phyloP scores from a whole-genome alignment of 2,329 filamentous ascomycete genomes.

The Aureobasidium mangrovei region DNA sequence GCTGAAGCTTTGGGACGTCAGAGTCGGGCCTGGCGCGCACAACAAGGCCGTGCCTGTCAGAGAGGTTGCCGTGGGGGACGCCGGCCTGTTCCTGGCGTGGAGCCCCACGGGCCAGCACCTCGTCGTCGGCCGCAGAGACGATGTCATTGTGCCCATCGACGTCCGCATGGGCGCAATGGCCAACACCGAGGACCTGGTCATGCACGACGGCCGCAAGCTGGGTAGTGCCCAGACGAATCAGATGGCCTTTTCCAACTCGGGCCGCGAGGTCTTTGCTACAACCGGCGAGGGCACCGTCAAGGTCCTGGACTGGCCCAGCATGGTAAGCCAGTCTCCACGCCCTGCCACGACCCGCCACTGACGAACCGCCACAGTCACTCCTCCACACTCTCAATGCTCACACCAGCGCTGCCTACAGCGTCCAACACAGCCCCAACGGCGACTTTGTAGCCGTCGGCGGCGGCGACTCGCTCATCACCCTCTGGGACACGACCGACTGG shows the following conservation, averaged over 20 bases:
- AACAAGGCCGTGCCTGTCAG: conserved; percentile 38
- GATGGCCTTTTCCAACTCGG: conserved; percentile 65
- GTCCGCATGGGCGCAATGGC: conserved; percentile 19
- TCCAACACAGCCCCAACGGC: conserved; percentile 62
- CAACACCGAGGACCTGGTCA: conserved; percentile 13
- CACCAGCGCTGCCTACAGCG: conserved; percentile 61
- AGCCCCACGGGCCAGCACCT: conserved; percentile 60
- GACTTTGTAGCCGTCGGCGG: conserved; percentile 66
- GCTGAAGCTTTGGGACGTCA: conserved; percentile 72
- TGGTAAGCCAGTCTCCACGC: conserved; percentile 24
- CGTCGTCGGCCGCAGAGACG: conserved; percentile 64
- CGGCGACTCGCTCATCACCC: conserved; percentile 62
- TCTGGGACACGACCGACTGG: conserved; percentile 74
- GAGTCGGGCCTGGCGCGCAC: conserved; percentile 43
- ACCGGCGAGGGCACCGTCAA: conserved; percentile 63
- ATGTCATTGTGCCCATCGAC: conserved; percentile 27
- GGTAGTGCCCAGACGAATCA: conserved; percentile 53
- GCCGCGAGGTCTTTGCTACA: conserved; percentile 60
- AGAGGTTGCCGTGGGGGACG: conserved; percentile 47
- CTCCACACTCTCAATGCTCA: conserved; percentile 58
- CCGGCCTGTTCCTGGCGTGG: conserved; percentile 51
- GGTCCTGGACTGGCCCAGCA: conserved; percentile 59
- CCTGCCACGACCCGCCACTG: background rate
- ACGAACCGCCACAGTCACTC: conserved; percentile 26
- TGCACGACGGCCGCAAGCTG: conserved; percentile 14